phyloP scores from a whole-genome alignment of 1,284 basidiomycete genomes.

The Trichosporon sp. region DNA sequence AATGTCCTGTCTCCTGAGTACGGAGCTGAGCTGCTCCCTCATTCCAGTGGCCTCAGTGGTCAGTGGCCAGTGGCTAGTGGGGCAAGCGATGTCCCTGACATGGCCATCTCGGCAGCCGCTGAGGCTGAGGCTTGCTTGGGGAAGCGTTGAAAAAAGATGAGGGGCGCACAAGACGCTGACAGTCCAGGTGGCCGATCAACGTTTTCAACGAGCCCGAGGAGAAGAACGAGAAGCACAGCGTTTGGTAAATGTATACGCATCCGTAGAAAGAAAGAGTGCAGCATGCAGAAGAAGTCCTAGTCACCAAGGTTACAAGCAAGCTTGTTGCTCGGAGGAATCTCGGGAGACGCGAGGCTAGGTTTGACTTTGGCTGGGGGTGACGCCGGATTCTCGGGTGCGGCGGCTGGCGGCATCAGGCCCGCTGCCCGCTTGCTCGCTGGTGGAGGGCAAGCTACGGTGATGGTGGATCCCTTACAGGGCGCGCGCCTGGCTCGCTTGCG shows the following conservation, averaged over 20 bases:
- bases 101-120: neutral
- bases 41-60: too few relatives aligned
- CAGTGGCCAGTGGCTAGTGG: too few relatives aligned
- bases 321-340: neutral
- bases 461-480: neutral
- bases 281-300: neutral
- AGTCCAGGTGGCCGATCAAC: conserved; percentile 58
- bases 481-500: neutral
- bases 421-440: too few relatives aligned
- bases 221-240: conserved; percentile 21
- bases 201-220: conserved; percentile 62
- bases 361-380: neutral
- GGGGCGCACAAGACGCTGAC: neutral
- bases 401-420: neutral
- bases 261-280: neutral
- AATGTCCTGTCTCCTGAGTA: neutral
- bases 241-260: conserved; percentile 8
- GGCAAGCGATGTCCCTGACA: neutral
- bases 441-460: too few relatives aligned
- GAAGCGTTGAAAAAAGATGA: too few relatives aligned
- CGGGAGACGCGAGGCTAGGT: too few relatives aligned
- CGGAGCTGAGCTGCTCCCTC: neutral
- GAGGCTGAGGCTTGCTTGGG: too few relatives aligned
- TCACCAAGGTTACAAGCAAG: neutral
- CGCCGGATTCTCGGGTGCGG: neutral